Percentiles rank a stretch among this genome's conserved stretches.
These are phyloP conservation scores for Fragaria nilgerrensis DNA, from an alignment of 306 rosid species.

Conservation along the genomic window DNA sequence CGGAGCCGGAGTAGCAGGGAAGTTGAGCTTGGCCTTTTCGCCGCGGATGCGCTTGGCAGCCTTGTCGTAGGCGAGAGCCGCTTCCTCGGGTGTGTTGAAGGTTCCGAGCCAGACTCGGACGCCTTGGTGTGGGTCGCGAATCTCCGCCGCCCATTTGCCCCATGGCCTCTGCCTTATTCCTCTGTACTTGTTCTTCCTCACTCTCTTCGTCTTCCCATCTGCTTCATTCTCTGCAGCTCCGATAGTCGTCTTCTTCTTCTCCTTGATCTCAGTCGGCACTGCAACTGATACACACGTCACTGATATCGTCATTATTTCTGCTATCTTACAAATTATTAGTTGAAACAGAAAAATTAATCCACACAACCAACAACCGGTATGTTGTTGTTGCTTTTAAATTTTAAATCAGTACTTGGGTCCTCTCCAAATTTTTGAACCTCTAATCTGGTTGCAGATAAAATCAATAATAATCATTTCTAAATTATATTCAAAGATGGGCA, in stretches of 20 bases:
- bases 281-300: background rate
- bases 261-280: slow-evolving; percentile 9
- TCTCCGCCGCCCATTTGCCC: slow-evolving; percentile 99
- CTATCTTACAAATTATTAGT: background rate
- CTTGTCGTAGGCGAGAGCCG: slow-evolving; percentile 76
- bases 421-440: background rate
- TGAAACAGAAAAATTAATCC: background rate
- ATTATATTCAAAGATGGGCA: too few species aligned
- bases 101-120: slow-evolving; percentile 96
- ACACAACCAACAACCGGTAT: background rate
- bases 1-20: slow-evolving; percentile 15
- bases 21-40: slow-evolving; percentile 90
- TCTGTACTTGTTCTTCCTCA: slow-evolving; percentile 72
- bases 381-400: background rate
- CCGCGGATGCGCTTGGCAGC: slow-evolving; percentile 92
- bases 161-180: slow-evolving; percentile 95
- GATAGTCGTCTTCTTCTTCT: background rate
- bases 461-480: background rate
- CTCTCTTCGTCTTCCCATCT: background rate
- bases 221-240: background rate
- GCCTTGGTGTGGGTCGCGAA: slow-evolving; percentile 91
- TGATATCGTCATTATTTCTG: background rate
- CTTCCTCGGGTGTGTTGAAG: slow-evolving; percentile 77
- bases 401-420: background rate
- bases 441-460: background rate